Base-by-base conservation (phyloP, 805 yeast genomes). In the Kodamaea laetipori region DNA sequence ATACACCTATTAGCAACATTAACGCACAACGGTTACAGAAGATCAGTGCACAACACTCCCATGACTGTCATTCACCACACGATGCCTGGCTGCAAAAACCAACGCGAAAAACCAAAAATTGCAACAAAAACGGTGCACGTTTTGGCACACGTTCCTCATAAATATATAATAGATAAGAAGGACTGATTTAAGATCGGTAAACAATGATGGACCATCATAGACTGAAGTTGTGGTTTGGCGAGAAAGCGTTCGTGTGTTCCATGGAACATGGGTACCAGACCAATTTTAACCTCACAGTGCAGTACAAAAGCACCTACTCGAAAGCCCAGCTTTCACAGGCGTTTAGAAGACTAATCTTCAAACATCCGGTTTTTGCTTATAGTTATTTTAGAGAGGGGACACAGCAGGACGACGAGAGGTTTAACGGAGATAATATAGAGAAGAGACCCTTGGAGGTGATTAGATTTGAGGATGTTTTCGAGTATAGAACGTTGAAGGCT, bases 201-300 rank as follows among this genome's bases (percentile, higher is more conserved):
- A 33, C 15, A 33, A 38, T 39, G 41, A 24, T 32, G 30, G 24
- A 39, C 21, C 26, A 31, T 16, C 39, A 41, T 31, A 28, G 36
- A 13, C 39, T 21, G 12, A 41, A 30, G 31, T 23, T 41, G 16
- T 41, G 44, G 44, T 41, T 41, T 35, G 44, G 44, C 10, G 44
- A 41, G 13, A 41, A 41, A 16, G 44, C 39, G 4, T 41, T 41
- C 19, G 44, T 41, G 16, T 34, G 39, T 27, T 32, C 44, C 39
- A 34, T 36, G 39, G 44, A 41, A 17, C 31, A 27, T 12, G 44
- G 44, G 10, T 41, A 41, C 35, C 39, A 34, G 21, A 41, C 39
- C 6, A 41, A 41, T 26, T 41, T 41, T 15, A 35, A 34, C 12
- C 33, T 41, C 17, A 41, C 44, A 2, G 44, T 41, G 2, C 40